These are phyloP conservation scores for Sugiyamaella paludigena DNA, from an alignment of 1,139 yeast species.

Conservation along the genomic window DNA sequence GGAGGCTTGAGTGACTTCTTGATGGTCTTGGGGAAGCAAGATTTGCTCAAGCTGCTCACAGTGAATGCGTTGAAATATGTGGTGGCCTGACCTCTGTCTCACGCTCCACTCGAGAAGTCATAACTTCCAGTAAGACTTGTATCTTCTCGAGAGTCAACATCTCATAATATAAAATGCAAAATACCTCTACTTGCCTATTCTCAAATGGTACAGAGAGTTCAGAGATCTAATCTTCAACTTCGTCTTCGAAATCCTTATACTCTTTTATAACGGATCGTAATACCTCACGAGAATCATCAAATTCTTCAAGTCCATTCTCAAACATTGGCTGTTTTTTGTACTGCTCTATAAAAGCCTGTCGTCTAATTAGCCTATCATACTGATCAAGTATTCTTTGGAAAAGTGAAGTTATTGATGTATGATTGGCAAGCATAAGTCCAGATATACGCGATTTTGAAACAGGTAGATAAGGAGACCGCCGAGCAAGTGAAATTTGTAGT, in stretches of 20 bases:
- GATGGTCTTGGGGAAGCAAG: too few species aligned
- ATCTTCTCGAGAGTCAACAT: too few species aligned
- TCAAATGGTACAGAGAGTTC: too few species aligned
- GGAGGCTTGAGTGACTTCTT: too few species aligned
- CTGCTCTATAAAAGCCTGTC: conserved; percentile 82
- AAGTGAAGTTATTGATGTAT: conserved; percentile 66
- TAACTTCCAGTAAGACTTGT: too few species aligned
- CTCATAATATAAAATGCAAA: too few species aligned
- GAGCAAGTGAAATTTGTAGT: conserved; percentile 74
- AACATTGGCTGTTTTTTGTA: conserved; percentile 59
- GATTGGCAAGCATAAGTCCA: conserved; percentile 78
- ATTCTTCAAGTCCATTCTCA: conserved; percentile 69
- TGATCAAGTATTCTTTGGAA: conserved; percentile 68
- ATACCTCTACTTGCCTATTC: too few species aligned
- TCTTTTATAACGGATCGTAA: conserved; percentile 69
- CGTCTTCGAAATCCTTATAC: conserved; percentile 50
- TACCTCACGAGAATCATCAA: conserved; percentile 73
- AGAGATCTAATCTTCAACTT: conserved; percentile 1
- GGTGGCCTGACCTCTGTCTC: too few species aligned
- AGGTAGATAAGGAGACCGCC: conserved; percentile 60
- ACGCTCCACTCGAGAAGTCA: too few species aligned
- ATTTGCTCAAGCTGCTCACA: too few species aligned
- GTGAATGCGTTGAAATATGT: too few species aligned
- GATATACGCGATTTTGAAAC: conserved; percentile 36
- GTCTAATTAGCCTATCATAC: conserved; percentile 73